Conservation (phyloP, 371 early-diverging fungal genomes). For the Mucor indicus region DNA sequence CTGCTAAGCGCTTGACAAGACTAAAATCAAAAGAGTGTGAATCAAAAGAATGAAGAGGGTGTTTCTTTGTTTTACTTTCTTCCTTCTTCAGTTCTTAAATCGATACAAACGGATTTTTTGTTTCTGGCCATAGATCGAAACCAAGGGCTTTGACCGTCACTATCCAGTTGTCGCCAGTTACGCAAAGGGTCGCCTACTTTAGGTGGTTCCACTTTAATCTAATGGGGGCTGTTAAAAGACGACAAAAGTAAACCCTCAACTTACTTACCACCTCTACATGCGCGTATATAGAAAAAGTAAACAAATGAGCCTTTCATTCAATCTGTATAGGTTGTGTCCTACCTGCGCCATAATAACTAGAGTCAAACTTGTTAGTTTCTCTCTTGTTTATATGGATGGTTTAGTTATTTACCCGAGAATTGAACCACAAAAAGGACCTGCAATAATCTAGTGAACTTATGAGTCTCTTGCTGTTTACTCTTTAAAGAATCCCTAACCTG, state of each 20-base stretch:
- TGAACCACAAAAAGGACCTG: constrained; percentile 56
- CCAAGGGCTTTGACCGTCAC: constrained; percentile 53
- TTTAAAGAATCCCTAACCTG: constrained; percentile 27
- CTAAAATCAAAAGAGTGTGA: constrained; percentile 20
- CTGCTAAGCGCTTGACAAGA: constrained; percentile 42
- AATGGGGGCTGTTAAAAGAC: not conserved
- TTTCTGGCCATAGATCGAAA: constrained; percentile 50
- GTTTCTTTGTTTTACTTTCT: too few relatives aligned
- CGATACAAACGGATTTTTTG: constrained; percentile 55
- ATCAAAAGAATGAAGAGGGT: too few relatives aligned
- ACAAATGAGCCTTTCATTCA: not conserved
- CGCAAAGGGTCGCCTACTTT: constrained; percentile 52
- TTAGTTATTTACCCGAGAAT: constrained; percentile 40
- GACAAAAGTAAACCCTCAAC: not conserved
- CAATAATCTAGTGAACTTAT: constrained; percentile 35
- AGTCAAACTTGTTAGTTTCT: not conserved
- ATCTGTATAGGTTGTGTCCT: too few relatives aligned
- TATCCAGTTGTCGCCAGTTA: constrained; percentile 48
- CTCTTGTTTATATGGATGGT: not conserved
- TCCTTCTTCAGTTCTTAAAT: constrained; percentile 46
- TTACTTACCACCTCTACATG: constrained; percentile 26
- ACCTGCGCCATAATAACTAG: constrained; percentile 44
- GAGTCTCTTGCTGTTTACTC: not conserved
- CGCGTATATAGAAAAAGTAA: not conserved
- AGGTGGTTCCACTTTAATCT: constrained; percentile 60